Percentiles rank a stretch among this genome's conserved stretches.
phyloP scores from a whole-genome alignment of 768 basidiomycete species.

The Leucosporidium scottii region DNA sequence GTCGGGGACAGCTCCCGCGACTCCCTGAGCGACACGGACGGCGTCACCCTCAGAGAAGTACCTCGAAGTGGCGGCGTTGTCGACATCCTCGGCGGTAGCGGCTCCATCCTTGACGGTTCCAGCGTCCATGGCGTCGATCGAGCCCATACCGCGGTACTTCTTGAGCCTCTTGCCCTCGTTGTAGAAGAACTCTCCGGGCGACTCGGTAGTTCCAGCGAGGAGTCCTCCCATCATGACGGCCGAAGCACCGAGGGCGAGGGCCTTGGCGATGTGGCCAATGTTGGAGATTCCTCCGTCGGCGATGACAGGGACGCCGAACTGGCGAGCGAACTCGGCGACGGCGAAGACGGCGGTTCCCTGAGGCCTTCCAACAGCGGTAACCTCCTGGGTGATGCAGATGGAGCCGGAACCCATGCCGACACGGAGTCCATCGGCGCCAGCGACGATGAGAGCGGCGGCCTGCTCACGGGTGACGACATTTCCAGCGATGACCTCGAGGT shows the following conservation, averaged over 20 bases:
- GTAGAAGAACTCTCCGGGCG: slow-evolving; percentile 98
- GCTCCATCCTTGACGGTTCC: slow-evolving; percentile 50
- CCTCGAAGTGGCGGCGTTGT: slow-evolving; percentile 86
- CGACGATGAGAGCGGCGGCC: slow-evolving; percentile 83
- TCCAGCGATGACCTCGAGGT: slow-evolving; percentile 87
- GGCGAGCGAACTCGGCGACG: slow-evolving; percentile 83
- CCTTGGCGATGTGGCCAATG: slow-evolving; percentile 96
- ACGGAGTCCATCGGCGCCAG: slow-evolving; percentile 90
- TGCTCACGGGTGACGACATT: slow-evolving; percentile 98
- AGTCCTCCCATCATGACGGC: slow-evolving; percentile 99
- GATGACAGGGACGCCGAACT: slow-evolving; percentile 92
- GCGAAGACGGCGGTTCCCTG: slow-evolving; percentile 98
- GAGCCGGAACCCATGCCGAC: slow-evolving; percentile 98
- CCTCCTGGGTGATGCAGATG: slow-evolving; percentile 98
- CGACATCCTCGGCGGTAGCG: slow-evolving; percentile 35
- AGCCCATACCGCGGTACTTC: slow-evolving; percentile 98
- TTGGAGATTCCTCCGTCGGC: slow-evolving; percentile 95
- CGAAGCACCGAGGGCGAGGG: slow-evolving; percentile 81
- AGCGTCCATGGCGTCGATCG: slow-evolving; percentile 65
- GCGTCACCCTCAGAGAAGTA: slow-evolving; percentile 90
- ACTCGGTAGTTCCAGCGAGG: slow-evolving; percentile 91
- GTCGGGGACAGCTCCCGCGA: slow-evolving; percentile 93
- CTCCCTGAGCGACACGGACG: slow-evolving; percentile 88
- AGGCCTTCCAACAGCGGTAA: slow-evolving; percentile 97
- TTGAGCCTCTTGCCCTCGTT: slow-evolving; percentile 98